phyloP scores from a whole-genome alignment of 768 basidiomycete genomes.

The Leccinum fibrillosum region DNA sequence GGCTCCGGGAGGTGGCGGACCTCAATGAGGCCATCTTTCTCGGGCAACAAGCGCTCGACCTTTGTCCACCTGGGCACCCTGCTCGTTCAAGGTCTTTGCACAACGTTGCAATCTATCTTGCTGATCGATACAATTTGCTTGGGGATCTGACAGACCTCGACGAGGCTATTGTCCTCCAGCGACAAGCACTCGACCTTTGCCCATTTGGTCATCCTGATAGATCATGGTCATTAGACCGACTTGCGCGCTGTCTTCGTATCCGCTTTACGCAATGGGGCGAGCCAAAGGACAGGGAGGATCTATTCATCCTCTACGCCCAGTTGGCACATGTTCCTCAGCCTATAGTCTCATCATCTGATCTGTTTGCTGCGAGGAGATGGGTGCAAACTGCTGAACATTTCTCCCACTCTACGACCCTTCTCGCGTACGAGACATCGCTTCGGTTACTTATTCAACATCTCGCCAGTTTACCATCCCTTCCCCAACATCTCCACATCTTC shows the following conservation, averaged over 20 bases:
- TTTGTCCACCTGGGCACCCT: neutral
- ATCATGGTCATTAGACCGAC: neutral
- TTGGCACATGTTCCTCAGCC: neutral
- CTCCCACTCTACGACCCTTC: neutral
- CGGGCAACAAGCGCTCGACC: neutral
- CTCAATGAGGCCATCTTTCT: neutral
- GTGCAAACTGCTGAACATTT: neutral
- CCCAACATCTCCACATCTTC: neutral
- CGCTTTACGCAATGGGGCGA: neutral
- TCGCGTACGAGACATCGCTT: neutral
- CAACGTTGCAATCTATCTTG: neutral
- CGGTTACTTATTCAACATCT: neutral
- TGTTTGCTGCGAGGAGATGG: neutral
- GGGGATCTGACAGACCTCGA: neutral
- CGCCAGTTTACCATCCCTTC: neutral
- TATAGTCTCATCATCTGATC: neutral
- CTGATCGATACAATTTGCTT: neutral
- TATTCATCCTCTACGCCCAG: neutral
- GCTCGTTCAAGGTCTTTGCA: neutral
- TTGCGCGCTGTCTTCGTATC: neutral
- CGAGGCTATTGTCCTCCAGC: neutral
- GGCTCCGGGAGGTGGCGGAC: neutral
- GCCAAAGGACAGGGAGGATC: neutral
- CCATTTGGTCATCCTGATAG: neutral
- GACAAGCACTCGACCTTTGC: neutral